Percentiles rank a stretch among this genome's conserved stretches.
Evolutionary conservation across 73 alveolate species (phyloP).

Genomic region (Paramecium sonneborni): DNA sequence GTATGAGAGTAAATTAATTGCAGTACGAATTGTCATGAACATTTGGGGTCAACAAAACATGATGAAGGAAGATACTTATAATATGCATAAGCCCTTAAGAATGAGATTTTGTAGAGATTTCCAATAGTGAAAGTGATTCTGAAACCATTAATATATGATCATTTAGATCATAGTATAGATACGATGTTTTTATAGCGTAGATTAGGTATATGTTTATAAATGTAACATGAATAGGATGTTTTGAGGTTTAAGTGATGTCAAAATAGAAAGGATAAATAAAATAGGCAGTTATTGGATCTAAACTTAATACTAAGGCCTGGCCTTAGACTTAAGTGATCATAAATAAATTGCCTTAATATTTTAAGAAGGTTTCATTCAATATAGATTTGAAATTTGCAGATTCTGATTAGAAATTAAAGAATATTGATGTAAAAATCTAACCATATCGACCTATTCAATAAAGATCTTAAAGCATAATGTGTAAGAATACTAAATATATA

Average conservation of each 20-base stretch:
- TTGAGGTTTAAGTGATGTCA: slow-evolving; percentile 65
- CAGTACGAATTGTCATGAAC: slow-evolving; percentile 71
- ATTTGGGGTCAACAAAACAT: slow-evolving; percentile 67
- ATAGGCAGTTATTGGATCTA: slow-evolving; percentile 54
- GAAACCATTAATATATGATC: slow-evolving; percentile 70
- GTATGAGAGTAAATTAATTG: slow-evolving; percentile 28
- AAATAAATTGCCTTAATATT: slow-evolving; percentile 51
- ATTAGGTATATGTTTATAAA: background rate
- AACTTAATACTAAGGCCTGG: slow-evolving; percentile 67
- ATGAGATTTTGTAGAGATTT: slow-evolving; percentile 60
- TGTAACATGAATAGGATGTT: slow-evolving; percentile 48
- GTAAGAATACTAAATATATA: background rate
- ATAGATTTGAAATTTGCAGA: slow-evolving; percentile 27
- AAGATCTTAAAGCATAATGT: background rate
- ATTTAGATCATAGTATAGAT: slow-evolving; percentile 62
- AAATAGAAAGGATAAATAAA: slow-evolving; percentile 62
- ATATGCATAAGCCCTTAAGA: slow-evolving; percentile 63
- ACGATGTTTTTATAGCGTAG: slow-evolving; percentile 40
- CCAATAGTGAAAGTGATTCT: slow-evolving; percentile 71
- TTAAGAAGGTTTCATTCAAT: slow-evolving; percentile 50
- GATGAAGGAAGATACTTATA: slow-evolving; percentile 66
- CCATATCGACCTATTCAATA: slow-evolving; percentile 25
- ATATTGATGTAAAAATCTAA: slow-evolving; percentile 39
- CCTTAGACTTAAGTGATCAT: slow-evolving; percentile 59
- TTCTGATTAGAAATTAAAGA: slow-evolving; percentile 42